phyloP scores from a whole-genome alignment of 768 basidiomycete species.

The Glaciozyma martinii region DNA sequence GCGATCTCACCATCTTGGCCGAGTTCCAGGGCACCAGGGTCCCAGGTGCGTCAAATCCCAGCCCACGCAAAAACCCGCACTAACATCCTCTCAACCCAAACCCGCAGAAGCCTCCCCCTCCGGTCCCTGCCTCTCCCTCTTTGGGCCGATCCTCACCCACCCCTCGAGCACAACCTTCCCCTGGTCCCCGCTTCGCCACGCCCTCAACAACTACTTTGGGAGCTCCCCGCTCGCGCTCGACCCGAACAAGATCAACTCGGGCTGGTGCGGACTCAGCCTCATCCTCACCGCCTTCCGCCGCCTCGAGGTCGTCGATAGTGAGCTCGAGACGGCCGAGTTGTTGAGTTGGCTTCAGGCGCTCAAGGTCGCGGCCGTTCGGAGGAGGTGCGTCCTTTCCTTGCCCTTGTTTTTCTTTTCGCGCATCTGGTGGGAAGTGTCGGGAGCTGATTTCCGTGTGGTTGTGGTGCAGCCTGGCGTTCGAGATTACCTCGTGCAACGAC shows the following conservation, averaged over 20 bases:
- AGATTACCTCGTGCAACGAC: not conserved
- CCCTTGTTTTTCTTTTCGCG: not conserved
- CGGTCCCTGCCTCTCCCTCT: slow-evolving; percentile 1
- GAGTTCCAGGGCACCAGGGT: slow-evolving; percentile 3
- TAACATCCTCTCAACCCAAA: not conserved
- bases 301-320: slow-evolving; percentile 1
- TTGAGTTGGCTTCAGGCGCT: not conserved
- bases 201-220: slow-evolving; percentile 4
- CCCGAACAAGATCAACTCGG: not conserved
- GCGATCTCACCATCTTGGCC: not conserved
- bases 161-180: not conserved
- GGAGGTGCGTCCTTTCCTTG: not conserved
- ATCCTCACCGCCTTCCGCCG: slow-evolving; percentile 3
- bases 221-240: not conserved
- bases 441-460: not conserved
- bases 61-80: not conserved
- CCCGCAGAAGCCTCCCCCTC: not conserved
- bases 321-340: not conserved
- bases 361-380: not conserved
- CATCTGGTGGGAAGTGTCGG: too few relatives aligned
- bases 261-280: slow-evolving; percentile 5
- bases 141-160: slow-evolving; percentile 5
- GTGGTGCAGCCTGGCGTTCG: not conserved
- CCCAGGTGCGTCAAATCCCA: not conserved
- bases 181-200: slow-evolving; percentile 1